Evolutionary conservation across 2,329 filamentous ascomycete genomes (phyloP), one percentile per base, ranked within the genome.

Genomic region (Dryadomyces quercivorus): DNA sequence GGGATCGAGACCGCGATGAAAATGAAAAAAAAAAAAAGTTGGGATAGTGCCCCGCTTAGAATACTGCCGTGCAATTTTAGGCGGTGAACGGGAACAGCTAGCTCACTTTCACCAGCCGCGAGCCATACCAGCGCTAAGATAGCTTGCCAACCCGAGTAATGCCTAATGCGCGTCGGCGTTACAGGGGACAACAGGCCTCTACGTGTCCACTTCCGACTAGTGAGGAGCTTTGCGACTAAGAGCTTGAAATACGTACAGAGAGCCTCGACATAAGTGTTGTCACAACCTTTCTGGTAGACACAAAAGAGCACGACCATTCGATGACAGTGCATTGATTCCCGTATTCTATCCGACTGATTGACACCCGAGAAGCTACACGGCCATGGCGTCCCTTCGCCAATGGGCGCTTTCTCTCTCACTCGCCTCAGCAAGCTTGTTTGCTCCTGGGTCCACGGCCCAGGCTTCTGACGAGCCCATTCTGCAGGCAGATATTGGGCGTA

Each of bases 401-500:
- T 51, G 56, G 59, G 58, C 55, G 36, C 22, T 54, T n/a, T 55
- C 45, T 8, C n/a, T 50, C n/a, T 40, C 51, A 16, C 48, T 57
- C 7, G 50, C 44, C 51, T 43, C 46, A 36, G 56, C 54, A 20
- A 56, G 49, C 52, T 49, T 59, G 18, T 57, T 45, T 50, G 63
- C 52, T 55, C 59, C 13, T 47, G 50, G 50, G 1, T 53, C 49
- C 5, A 50, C 59, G 13, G 60, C 56, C n/a, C 55, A 57, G 18
- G 51, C 56, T 3, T 59, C 61, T 22, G 64, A 62, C 56, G 66
- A 62, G 59, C 67, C 69, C 45, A 69, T 77, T 53, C 64, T 78
- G 42, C 72, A 69, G 46, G 68, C 66, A 58, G 76, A 80, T 62
- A 69, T 78, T 57, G 72, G 70, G 38, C 75, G 75, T 15, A 66